Evolutionary conservation across 208 protist genomes (phyloP).

Genomic region (Trichomonas gallinae): DNA sequence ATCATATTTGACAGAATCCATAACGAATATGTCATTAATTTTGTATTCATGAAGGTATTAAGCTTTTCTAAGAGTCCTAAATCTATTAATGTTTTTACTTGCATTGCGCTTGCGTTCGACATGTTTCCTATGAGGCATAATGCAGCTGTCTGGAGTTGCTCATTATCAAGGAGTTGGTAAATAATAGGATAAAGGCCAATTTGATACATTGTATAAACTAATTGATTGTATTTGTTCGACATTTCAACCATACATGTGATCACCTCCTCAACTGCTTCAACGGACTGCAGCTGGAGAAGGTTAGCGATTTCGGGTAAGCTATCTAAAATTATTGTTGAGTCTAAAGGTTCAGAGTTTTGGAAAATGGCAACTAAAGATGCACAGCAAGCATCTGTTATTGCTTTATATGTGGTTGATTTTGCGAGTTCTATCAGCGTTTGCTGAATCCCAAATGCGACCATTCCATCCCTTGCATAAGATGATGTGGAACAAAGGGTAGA

Average conservation of each 20-base stretch:
- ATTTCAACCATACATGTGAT: not conserved
- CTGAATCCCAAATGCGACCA: not conserved
- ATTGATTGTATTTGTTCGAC: not conserved
- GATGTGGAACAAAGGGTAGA: not conserved
- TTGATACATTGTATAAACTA: not conserved
- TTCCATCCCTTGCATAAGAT: not conserved
- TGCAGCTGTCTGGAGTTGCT: not conserved
- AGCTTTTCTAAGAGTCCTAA: not conserved
- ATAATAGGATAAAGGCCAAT: not conserved
- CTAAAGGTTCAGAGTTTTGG: not conserved
- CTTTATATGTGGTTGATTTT: not conserved
- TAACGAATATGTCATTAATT: not conserved
- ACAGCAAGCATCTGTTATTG: not conserved
- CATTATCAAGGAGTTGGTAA: not conserved
- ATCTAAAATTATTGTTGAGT: not conserved
- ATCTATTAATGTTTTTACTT: not conserved
- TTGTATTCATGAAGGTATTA: not conserved
- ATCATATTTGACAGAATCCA: not conserved
- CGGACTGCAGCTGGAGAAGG: not conserved
- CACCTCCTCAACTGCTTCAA: not conserved
- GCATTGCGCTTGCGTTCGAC: not conserved
- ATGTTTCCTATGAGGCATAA: not conserved
- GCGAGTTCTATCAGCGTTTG: not conserved
- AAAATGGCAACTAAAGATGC: not conserved
- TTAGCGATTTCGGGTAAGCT: not conserved